phyloP scores from a whole-genome alignment of 2,329 filamentous ascomycete genomes.

The Penicillium sp. region DNA sequence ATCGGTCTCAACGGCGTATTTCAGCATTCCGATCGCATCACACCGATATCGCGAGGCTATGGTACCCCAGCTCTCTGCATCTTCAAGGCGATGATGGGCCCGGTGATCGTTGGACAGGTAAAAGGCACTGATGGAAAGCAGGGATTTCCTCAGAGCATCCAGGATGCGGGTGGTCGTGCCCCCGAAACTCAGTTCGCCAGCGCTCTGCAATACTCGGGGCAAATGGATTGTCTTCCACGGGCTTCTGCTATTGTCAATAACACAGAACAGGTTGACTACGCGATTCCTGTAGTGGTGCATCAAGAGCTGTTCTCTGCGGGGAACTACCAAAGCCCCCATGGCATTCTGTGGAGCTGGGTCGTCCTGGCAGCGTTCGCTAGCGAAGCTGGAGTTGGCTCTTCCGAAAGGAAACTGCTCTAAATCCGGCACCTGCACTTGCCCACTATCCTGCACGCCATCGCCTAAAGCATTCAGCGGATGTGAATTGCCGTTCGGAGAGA shows the following conservation, averaged over 20 bases:
- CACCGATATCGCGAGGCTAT: conserved; percentile 10
- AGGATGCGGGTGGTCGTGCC: conserved; percentile 11
- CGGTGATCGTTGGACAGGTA: conserved; percentile 13
- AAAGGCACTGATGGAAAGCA: conserved; percentile 18
- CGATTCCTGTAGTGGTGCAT: conserved; percentile 16
- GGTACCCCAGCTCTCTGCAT: conserved; percentile 6
- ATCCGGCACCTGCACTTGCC: neutral
- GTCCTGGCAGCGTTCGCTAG: neutral
- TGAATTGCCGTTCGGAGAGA: too few species aligned
- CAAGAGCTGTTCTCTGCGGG: conserved; percentile 10
- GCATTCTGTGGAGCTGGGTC: neutral
- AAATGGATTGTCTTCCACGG: conserved; percentile 19
- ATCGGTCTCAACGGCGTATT: conserved; percentile 9
- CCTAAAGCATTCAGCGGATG: too few species aligned
- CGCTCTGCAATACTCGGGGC: conserved; percentile 10
- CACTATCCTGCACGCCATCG: too few species aligned
- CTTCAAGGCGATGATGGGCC: neutral
- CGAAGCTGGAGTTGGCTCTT: too few species aligned
- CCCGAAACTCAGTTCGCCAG: conserved; percentile 9
- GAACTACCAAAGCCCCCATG: neutral
- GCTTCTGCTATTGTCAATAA: conserved; percentile 16
- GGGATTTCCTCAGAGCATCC: conserved; percentile 8
- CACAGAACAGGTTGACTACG: conserved; percentile 14
- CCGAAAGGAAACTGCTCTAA: too few species aligned
- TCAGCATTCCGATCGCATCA: conserved; percentile 10